These are phyloP conservation scores for Areca catechu DNA, from an alignment of 176 grass and related monocot species.

Conservation along the genomic window DNA sequence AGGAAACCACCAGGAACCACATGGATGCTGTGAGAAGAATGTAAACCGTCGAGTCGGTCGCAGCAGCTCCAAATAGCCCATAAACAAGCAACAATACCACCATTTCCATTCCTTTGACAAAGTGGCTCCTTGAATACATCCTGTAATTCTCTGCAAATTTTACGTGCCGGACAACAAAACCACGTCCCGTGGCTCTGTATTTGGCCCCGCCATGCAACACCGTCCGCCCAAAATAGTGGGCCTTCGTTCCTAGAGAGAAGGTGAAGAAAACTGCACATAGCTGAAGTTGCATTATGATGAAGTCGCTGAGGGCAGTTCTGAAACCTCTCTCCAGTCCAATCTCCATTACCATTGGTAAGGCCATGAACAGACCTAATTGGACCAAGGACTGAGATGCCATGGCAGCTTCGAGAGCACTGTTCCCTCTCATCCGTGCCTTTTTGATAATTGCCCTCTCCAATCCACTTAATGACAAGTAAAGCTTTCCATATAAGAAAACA, in stretches of 20 bases:
- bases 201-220: slow-evolving; percentile 76
- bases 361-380: slow-evolving; percentile 79
- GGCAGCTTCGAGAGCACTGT: slow-evolving; percentile 52
- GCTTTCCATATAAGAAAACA: slow-evolving; percentile 74
- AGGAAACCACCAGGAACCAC: slow-evolving; percentile 86
- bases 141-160: slow-evolving; percentile 81
- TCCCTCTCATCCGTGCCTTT: slow-evolving; percentile 67
- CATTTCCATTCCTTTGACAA: slow-evolving; percentile 69
- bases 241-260: slow-evolving; percentile 79
- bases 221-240: slow-evolving; percentile 69
- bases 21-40: slow-evolving; percentile 63
- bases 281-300: slow-evolving; percentile 80
- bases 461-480: slow-evolving; percentile 80
- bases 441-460: slow-evolving; percentile 67
- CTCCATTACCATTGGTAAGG: slow-evolving; percentile 91
- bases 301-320: slow-evolving; percentile 57
- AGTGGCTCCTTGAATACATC: slow-evolving; percentile 74
- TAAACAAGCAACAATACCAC: slow-evolving; percentile 57
- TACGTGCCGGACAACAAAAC: slow-evolving; percentile 79
- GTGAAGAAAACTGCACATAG: slow-evolving; percentile 84
- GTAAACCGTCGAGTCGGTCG: slow-evolving; percentile 43
- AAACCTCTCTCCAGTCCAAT: slow-evolving; percentile 85
- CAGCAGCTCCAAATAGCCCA: slow-evolving; percentile 47
- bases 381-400: slow-evolving; percentile 90
- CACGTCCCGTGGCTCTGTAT: slow-evolving; percentile 72